Evolutionary conservation across 306 rosid genomes (phyloP).

Genomic region (Clitoria ternatea): DNA sequence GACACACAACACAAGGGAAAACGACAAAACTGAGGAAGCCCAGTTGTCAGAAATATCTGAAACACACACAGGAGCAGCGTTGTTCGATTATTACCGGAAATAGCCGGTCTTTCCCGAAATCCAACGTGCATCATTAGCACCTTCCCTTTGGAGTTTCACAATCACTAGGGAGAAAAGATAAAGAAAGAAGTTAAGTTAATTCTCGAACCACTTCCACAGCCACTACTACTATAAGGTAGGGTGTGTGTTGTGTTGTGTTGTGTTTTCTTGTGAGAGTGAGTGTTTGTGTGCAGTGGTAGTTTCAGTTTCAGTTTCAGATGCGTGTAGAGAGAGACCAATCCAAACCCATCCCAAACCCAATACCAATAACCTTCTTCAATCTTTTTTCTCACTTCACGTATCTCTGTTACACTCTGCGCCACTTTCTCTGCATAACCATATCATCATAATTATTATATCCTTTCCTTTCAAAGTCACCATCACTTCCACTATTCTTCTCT

Average conservation of each 20-base stretch:
- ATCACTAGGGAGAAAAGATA: neutral
- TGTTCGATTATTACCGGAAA: conserved; percentile 62
- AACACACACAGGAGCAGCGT: conserved; percentile 22
- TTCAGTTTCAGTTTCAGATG: conserved; percentile 20
- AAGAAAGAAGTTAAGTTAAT: neutral
- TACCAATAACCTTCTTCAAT: neutral
- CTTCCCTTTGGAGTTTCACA: neutral
- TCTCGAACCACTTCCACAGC: too few species aligned
- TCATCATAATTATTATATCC: conserved; percentile 34
- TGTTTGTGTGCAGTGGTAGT: conserved; percentile 5
- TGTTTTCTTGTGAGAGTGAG: conserved; percentile 24
- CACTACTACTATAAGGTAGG: too few species aligned
- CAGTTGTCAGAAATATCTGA: conserved; percentile 59
- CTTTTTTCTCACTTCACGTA: conserved; percentile 31
- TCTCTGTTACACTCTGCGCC: conserved; percentile 31
- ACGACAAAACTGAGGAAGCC: conserved; percentile 44
- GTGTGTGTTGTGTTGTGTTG: too few species aligned
- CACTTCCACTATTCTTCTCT: conserved; percentile 30
- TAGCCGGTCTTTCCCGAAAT: conserved; percentile 64
- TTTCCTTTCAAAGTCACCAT: conserved; percentile 40
- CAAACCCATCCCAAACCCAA: conserved; percentile 20
- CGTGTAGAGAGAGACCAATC: conserved; percentile 26
- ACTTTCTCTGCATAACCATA: conserved; percentile 26
- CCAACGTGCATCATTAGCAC: conserved; percentile 34
- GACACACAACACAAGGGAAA: neutral